A percentile compares a stretch with the other conserved stretches of the same genome.
phyloP scores from a whole-genome alignment of 2,329 filamentous ascomycete genomes.

The Lecanicillium sp. region DNA sequence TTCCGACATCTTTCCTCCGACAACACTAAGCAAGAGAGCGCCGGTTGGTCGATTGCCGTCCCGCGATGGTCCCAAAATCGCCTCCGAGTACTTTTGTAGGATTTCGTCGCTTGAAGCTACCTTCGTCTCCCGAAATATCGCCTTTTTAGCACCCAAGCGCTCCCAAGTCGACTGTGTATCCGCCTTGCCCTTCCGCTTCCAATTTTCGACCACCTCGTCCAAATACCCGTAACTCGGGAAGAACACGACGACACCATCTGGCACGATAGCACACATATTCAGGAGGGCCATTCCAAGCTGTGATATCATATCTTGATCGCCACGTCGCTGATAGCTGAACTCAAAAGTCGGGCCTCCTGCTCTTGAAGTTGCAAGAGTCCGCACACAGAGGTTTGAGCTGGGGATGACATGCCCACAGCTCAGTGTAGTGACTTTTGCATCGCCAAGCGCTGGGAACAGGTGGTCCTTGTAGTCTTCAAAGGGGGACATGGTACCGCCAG shows the following conservation, averaged over 20 bases:
- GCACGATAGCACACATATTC: conserved; percentile 65
- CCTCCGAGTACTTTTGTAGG: conserved; percentile 64
- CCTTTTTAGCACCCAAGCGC: conserved; percentile 51
- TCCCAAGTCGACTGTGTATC: conserved; percentile 48
- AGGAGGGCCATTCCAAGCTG: conserved; percentile 70
- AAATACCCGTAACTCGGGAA: conserved; percentile 95
- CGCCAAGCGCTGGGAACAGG: conserved; percentile 69
- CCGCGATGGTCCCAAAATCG: conserved; percentile 47
- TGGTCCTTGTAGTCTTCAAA: conserved; percentile 86
- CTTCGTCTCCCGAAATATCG: conserved; percentile 54
- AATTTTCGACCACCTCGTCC: conserved; percentile 60
- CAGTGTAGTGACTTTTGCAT: conserved; percentile 64
- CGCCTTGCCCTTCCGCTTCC: conserved; percentile 40
- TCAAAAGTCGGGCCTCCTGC: conserved; percentile 56
- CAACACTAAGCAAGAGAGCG: conserved; percentile 75
- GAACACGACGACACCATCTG: conserved; percentile 88
- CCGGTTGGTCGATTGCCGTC: conserved; percentile 39
- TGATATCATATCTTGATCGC: conserved; percentile 60
- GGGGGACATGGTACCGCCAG: conserved; percentile 95
- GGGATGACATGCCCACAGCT: conserved; percentile 96
- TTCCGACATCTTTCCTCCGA: conserved; percentile 92
- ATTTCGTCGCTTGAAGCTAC: conserved; percentile 59
- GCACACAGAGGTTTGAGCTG: conserved; percentile 69
- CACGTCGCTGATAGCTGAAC: conserved; percentile 78
- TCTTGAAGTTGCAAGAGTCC: conserved; percentile 52